Evolutionary conservation across 2,329 filamentous ascomycete genomes (phyloP), one percentile per base, ranked within the genome.

Genomic region (Fusarium sacchari): DNA sequence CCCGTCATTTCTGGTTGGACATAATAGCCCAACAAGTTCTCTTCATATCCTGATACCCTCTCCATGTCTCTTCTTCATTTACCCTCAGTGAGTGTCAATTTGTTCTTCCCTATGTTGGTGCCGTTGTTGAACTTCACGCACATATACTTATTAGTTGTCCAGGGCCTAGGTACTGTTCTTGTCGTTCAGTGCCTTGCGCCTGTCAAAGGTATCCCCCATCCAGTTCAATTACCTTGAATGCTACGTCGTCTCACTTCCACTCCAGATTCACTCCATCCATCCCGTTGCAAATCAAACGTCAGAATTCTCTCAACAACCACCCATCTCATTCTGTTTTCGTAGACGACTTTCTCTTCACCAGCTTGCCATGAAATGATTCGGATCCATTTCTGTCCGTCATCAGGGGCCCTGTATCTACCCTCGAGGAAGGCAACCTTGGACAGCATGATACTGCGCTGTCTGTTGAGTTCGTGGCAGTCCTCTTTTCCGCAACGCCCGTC

Each of bases 351-450:
- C 24, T 76, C 75, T 20, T 77, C 69, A 24, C 77, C 72, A 28
- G 76, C 71, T 15, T 79, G 71, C 80, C 81, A 82, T 7, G 81
- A 80, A 24, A 78, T 58, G 36, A 83, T 80, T 44, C 78, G 79
- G 55, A 79, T 75, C 81, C 82, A 83, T 20, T 71, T 62, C 10
- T 73, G 44, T 6, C 75, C 74, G 37, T 80, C 76, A 20, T 67
- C 57, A 10, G 78, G 69, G 13, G 65, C 67, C 40, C 72, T 62
- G 64, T 83, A 82, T 37, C 79, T 74, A 9, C 80, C 81, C 42
- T 83, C 81, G 40, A 82, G 76, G 60, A 83, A 82, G 7, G 69
- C 73, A 24, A 83, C 79, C 60, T 82, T 83, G 65, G 82, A 83
- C n/a, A 83, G 70, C 77, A 83, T 82, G 46, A 78, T 80, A 24